Conservation (phyloP, 2,329 filamentous ascomycete species). For the Ophiostoma fasciatum region DNA sequence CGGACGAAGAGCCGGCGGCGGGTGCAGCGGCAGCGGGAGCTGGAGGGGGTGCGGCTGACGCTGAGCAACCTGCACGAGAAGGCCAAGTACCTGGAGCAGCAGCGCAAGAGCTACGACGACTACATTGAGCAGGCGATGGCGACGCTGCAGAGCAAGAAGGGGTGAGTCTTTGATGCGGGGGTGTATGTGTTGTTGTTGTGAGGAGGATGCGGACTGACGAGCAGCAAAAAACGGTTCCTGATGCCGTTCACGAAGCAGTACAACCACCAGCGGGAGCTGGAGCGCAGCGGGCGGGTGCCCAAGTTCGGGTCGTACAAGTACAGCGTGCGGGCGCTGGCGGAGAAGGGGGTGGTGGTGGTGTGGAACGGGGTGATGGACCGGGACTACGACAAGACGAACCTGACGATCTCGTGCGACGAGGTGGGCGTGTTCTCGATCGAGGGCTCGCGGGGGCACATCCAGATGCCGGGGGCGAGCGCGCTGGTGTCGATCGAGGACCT, state of each 20-base stretch:
- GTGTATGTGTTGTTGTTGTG: too few relatives aligned
- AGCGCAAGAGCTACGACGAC: conserved; percentile 95
- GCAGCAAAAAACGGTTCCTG: conserved; percentile 76
- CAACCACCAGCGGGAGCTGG: conserved; percentile 93
- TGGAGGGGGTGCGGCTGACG: conserved; percentile 70
- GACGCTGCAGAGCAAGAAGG: conserved; percentile 92
- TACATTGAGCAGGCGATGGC: conserved; percentile 98
- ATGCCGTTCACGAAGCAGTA: conserved; percentile 97
- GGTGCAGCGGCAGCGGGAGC: conserved; percentile 78
- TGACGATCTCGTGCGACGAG: conserved; percentile 88
- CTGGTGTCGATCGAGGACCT: conserved; percentile 84
- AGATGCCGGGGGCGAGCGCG: conserved; percentile 86
- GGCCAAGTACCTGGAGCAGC: conserved; percentile 81
- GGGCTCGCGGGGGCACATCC: conserved; percentile 79
- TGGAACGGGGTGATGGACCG: conserved; percentile 73
- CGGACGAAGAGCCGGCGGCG: conserved; percentile 89
- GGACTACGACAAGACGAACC: conserved; percentile 82
- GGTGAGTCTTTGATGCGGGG: conserved; percentile 43
- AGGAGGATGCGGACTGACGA: too few relatives aligned
- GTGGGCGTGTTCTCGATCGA: conserved; percentile 91
- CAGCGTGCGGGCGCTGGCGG: conserved; percentile 70
- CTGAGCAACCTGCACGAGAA: conserved; percentile 67
- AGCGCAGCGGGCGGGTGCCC: conserved; percentile 80
- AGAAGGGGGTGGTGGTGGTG: conserved; percentile 87
- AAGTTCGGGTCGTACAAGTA: conserved; percentile 99